Percentiles rank a stretch among this genome's conserved stretches.
phyloP scores from a whole-genome alignment of 352 stramenopile genomes.

The Sclerospora graminicola region DNA sequence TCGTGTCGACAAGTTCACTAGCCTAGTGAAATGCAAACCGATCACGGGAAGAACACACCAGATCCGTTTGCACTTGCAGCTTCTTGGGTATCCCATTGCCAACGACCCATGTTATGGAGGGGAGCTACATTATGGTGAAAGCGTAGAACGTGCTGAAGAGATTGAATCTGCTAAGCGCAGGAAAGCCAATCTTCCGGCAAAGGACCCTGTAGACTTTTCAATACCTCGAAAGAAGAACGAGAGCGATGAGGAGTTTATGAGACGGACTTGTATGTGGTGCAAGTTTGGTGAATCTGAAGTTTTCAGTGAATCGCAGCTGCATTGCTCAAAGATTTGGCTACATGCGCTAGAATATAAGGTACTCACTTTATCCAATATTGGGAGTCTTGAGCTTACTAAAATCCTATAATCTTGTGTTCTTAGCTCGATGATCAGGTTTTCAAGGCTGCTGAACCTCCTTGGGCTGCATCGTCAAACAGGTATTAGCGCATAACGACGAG shows the following conservation, averaged over 20 bases:
- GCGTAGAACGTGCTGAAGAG: slow-evolving; percentile 23
- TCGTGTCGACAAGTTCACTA: slow-evolving; percentile 49
- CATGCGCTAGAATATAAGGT: slow-evolving; percentile 85
- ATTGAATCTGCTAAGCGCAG: slow-evolving; percentile 34
- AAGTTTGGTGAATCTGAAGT: slow-evolving; percentile 45
- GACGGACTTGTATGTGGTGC: slow-evolving; percentile 73
- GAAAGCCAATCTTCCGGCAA: slow-evolving; percentile 25
- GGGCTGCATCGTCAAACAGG: slow-evolving; percentile 31
- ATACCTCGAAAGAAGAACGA: slow-evolving; percentile 44
- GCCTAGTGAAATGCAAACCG: slow-evolving; percentile 88
- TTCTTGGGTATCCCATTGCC: slow-evolving; percentile 89
- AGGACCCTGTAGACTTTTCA: slow-evolving; percentile 42
- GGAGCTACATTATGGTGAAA: slow-evolving; percentile 86
- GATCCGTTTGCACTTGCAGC: slow-evolving; percentile 94
- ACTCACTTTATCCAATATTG: not conserved
- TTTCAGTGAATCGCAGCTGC: slow-evolving; percentile 77
- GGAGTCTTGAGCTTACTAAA: too few relatives aligned
- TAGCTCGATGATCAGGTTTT: slow-evolving; percentile 69
- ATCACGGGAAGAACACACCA: slow-evolving; percentile 95
- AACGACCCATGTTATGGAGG: slow-evolving; percentile 97
- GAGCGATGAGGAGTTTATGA: slow-evolving; percentile 62
- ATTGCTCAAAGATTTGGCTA: slow-evolving; percentile 82
- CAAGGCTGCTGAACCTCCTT: slow-evolving; percentile 42
- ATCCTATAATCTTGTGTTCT: not conserved
- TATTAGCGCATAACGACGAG: slow-evolving; percentile 25